Base-by-base conservation (phyloP, 1,139 yeast species). In the Zygotorulaspora mrakii region DNA sequence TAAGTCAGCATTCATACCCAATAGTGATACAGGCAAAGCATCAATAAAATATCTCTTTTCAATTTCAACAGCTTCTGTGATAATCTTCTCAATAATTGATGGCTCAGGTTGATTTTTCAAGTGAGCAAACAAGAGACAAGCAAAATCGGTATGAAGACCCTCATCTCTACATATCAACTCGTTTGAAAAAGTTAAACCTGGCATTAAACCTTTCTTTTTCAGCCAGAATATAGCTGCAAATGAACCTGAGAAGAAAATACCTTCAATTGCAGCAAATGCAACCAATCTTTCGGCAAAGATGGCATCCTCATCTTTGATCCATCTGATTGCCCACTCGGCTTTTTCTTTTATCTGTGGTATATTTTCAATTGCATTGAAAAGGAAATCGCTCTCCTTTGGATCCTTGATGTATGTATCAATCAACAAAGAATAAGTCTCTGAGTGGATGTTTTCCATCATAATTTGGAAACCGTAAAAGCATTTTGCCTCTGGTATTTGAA, bases 361-460 rank as follows among this genome's bases (percentile, higher is more conserved):
- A 55, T 82, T 85, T 61, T 87, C 96, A 62, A 91, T 86, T 46
- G 97, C 96, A 61, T 89, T 87, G 70, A 91, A 87, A 65, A 89
- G 74, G 66, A 71, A 86, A 50, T 82, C 85, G 44, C 94, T 78
- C 71, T 89, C 95, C 68, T 82, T 79, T 53, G 95, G 91, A 68
- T 91, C 97, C 71, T 88, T 88, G 67, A 91, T 84, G 68, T 89
- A 91, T 33, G 96, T 79, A 65, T 91, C 98, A 57, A 91, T 86
- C 62, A 91, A 77, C 55, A 91, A 73, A 10, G 97, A 89, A 71
- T 94, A 91, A 34, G 96, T 91, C 72, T 91, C 98, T 23, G 96
- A 82, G 70, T 91, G 98, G 61, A 91, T 91, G 74, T 91, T 94
- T 71, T 94, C 98, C 94, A 94, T 91, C 97, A 89, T 89, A 67